These are phyloP conservation scores for Phytopythium boreale DNA, from an alignment of 352 stramenopile species.

Conservation along the genomic window DNA sequence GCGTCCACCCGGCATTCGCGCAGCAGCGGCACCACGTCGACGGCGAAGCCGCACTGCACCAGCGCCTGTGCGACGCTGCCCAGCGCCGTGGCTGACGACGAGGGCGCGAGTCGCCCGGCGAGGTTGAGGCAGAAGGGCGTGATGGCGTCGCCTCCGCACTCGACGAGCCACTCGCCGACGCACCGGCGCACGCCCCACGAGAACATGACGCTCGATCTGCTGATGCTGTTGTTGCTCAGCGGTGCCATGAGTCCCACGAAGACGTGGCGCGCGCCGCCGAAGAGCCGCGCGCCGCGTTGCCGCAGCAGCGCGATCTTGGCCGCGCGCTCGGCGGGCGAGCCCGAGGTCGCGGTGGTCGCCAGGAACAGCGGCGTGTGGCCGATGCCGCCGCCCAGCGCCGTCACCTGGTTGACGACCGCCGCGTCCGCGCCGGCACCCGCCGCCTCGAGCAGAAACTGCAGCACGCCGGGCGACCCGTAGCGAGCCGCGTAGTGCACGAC, in stretches of 20 bases:
- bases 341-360: conserved; percentile 1
- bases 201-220: not conserved
- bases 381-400: not conserved
- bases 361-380: conserved; percentile 7
- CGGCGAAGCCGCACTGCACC: conserved; percentile 13
- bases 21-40: conserved; percentile 18
- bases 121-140: conserved; percentile 17
- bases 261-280: conserved; percentile 3
- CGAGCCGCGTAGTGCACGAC: conserved; percentile 28
- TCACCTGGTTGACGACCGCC: not conserved
- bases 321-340: not conserved
- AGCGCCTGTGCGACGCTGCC: conserved; percentile 9
- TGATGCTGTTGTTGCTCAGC: no score
- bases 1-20: conserved; percentile 12
- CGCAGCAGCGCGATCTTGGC: conserved; percentile 9
- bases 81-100: not conserved
- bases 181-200: conserved; percentile 16
- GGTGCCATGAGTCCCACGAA: not conserved
- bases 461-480: conserved; percentile 17
- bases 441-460: conserved; percentile 14
- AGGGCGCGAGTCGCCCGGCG: not conserved
- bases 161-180: conserved; percentile 9
- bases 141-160: conserved; percentile 7
- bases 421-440: not conserved
- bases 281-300: conserved; percentile 13